A percentile compares a stretch with the other conserved stretches of the same genome.
phyloP scores from a whole-genome alignment of 2,329 filamentous ascomycete species.

The Fusarium sp. region DNA sequence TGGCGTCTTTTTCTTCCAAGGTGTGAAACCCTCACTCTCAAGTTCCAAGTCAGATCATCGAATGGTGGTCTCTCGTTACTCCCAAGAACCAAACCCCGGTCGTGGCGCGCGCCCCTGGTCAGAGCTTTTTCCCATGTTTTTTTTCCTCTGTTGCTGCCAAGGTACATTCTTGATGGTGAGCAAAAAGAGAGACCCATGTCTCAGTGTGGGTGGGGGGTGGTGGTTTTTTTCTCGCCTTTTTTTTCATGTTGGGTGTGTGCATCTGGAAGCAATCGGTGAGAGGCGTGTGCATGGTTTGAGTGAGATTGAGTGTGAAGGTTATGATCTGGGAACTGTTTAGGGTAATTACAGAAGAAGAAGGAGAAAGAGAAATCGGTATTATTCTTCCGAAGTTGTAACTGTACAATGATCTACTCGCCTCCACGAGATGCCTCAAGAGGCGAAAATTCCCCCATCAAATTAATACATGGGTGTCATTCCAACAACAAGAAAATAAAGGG shows the following conservation, averaged over 20 bases:
- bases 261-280: neutral
- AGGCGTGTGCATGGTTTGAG: neutral
- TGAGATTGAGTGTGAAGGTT: neutral
- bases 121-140: neutral
- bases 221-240: neutral
- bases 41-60: conserved; percentile 37
- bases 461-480: neutral
- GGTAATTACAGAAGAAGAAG: neutral
- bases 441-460: neutral
- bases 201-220: neutral
- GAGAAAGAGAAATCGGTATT: neutral
- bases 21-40: neutral
- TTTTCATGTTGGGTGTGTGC: neutral
- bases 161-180: conserved; percentile 21
- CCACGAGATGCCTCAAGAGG: neutral
- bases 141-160: neutral
- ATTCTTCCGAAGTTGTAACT: neutral
- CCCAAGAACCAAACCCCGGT: neutral
- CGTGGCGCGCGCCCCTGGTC: neutral
- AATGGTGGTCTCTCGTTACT: conserved; percentile 14
- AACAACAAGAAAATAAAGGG: neutral
- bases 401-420: neutral
- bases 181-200: neutral
- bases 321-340: neutral
- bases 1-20: conserved; percentile 17